A percentile compares a stretch with the other conserved stretches of the same genome.
Evolutionary conservation across 2,329 filamentous ascomycete genomes (phyloP).

Genomic region (Cladophialophora bantiana): DNA sequence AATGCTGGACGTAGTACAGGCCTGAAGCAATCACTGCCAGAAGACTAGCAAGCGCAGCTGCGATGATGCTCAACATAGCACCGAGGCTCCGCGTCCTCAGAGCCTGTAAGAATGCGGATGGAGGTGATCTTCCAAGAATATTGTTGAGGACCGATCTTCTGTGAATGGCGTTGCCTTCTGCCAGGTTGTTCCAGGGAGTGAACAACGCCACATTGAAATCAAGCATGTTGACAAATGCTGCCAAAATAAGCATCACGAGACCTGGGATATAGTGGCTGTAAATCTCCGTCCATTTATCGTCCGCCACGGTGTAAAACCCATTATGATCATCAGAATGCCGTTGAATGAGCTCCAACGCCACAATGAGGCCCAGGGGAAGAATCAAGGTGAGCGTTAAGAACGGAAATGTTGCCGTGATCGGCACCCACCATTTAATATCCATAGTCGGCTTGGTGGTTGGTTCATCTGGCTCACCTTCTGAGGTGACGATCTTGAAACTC

Average conservation of each 20-base stretch:
- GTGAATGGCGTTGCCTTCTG: conserved; percentile 32
- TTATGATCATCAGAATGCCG: conserved; percentile 38
- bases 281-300: conserved; percentile 38
- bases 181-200: conserved; percentile 36
- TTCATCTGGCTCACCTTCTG: conserved; percentile 34
- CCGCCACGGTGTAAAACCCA: conserved; percentile 40
- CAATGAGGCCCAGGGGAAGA: conserved; percentile 38
- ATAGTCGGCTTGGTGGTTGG: conserved; percentile 20
- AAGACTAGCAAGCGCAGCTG: conserved; percentile 36
- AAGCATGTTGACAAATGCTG: conserved; percentile 38
- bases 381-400: conserved; percentile 35
- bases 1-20: conserved; percentile 43
- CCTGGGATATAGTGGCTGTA: conserved; percentile 45
- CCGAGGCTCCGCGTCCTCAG: conserved; percentile 35
- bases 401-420: conserved; percentile 35
- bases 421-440: conserved; percentile 37
- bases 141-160: conserved; percentile 37
- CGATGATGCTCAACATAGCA: conserved; percentile 40
- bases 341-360: conserved; percentile 37
- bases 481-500: conserved; percentile 40
- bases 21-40: conserved; percentile 44
- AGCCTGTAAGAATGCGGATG: conserved; percentile 33
- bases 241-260: conserved; percentile 38
- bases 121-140: conserved; percentile 35
- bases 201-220: conserved; percentile 41